A percentile compares a stretch with the other conserved stretches of the same genome.
Evolutionary conservation across 1,284 basidiomycete genomes (phyloP).

Genomic region (Retiboletus flavoniger): DNA sequence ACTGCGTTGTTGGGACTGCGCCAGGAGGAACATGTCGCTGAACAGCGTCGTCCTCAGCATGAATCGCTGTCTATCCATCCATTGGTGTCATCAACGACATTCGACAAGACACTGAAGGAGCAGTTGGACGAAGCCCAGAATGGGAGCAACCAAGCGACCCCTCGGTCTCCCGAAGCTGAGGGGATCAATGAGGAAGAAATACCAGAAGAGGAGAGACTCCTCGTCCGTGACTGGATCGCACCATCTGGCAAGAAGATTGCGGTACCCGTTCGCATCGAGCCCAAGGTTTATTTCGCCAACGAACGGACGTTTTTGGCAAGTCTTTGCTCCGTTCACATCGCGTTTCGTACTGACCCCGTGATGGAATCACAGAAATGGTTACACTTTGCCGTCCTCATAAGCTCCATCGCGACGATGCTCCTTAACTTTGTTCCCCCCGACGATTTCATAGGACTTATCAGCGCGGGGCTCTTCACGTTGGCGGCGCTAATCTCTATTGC

Average conservation of each 20-base stretch:
- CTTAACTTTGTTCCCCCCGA: conserved; percentile 84
- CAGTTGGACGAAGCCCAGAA: conserved; percentile 46
- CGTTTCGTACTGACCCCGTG: conserved; percentile 11
- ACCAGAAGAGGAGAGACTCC: conserved; percentile 51
- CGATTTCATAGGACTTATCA: conserved; percentile 79
- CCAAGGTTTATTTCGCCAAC: conserved; percentile 97
- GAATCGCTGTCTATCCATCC: conserved; percentile 76
- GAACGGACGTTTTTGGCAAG: conserved; percentile 87
- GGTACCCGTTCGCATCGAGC: conserved; percentile 92
- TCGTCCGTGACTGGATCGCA: conserved; percentile 78
- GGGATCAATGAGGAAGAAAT: conserved; percentile 43
- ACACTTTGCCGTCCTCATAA: conserved; percentile 87
- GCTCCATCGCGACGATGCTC: conserved; percentile 84
- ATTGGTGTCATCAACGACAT: conserved; percentile 74
- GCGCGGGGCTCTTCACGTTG: conserved; percentile 85
- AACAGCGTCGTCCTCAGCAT: conserved; percentile 32
- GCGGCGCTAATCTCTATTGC: conserved; percentile 87
- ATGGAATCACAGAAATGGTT: conserved; percentile 77
- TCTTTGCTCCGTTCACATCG: conserved; percentile 18
- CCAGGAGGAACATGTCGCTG: conserved; percentile 18
- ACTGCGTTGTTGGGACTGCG: conserved; percentile 40
- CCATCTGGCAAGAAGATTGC: conserved; percentile 88
- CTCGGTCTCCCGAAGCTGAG: conserved; percentile 38
- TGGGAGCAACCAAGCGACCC: conserved; percentile 36
- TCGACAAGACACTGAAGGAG: conserved; percentile 77